Evolutionary conservation across 2,329 filamentous ascomycete species (phyloP), one percentile per base, ranked within the genome.

Genomic region (Leptodontidium sp.): DNA sequence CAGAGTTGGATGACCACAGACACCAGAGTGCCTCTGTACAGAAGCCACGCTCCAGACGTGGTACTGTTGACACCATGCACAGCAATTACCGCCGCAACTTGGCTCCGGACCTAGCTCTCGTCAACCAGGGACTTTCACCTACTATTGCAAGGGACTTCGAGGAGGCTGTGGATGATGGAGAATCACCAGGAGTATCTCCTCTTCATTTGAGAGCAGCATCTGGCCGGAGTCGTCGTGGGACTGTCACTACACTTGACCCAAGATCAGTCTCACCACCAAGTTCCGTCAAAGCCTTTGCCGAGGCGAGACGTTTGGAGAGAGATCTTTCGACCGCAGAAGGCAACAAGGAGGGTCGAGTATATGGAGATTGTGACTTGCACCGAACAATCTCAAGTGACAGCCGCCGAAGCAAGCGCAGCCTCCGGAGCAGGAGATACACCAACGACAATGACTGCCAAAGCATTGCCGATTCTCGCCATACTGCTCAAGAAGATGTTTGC

Each of bases 261-360:
- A 87, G 93, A 66, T 93, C 93, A 0, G 83, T 88, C 1, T 98
- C 96, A 6, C 95, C 95, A 12, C 96, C 96, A 8, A 99, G 98
- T 80, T 99, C 96, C 0, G 94, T 99, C 63, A 97, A 98, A 80
- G 96, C 96, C 4, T 99, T 99, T 80, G 96, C 96, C 21, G 93
- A 96, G 76, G 93, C 93, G 66, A 91, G 93, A 62, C 92, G 93
- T 68, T 91, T 94, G 68, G 93, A 95, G 78, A 91, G 94, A 53
- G 86, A 88, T 59, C 86, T 88, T 61, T 91, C 90, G 3, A 78
- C 88, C 70, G 68, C 70, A 2, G 77, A 78, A 32, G 80, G 97
- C 94, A 0, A 93, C 97, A 64, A 97, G n/a, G 93, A 95, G 74
- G 91, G 93, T 64, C 91, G 93, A 65, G 91, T 93, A 68, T 91